Evolutionary conservation across 352 stramenopile species (phyloP), one percentile per base, ranked within the genome.

Genomic region (Globisporangium megalacanthum): DNA sequence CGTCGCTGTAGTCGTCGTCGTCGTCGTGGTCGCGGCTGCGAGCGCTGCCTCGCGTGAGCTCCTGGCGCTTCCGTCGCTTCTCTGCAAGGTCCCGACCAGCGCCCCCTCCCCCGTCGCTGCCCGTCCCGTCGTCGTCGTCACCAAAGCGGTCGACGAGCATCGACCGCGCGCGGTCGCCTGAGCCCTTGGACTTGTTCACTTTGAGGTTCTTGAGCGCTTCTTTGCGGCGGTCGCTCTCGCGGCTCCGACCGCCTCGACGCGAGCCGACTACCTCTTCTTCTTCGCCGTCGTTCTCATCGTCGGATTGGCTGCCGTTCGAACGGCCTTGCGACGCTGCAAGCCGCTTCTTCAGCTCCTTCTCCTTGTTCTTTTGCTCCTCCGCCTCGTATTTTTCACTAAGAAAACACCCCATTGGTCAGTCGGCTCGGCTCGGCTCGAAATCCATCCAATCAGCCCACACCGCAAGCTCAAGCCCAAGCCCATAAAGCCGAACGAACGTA

Each of bases 371-470:
- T 50, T 90, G 77, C 56, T 90, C 81, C 17, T 91, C 75, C 10
- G 82, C 82, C 63, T 94, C 84, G 53, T 94, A 94, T 48, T 89
- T 90, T 62, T 94, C 84, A 46, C 73, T 83, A 48, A 37, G 8
- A 31, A 9, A 59, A 15, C 19, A 33, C 5, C 17, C 13, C 4
- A 20, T 35, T 25, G 36, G 2, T 29, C 25, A 29, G 25, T 29
- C 25, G 4, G 25, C 1, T 29, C 25, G 25, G 25, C 25, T 29
- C 25, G 25, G 25, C 25, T 29, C 25, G 25, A 29, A 29, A 29
- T 4, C 25, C 2, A 29, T 4, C 25, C 25, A 29, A 29, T 29
- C 25, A 29, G 25, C 25, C 25, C 25, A 29, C 25, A 29, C 25
- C 25, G 25, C 25, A 29, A 29, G 25, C 25, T 3, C 39, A 54